Evolutionary conservation across 1,284 basidiomycete species (phyloP), one percentile per base, ranked within the genome.

Genomic region (Cutaneotrichosporon sp.): DNA sequence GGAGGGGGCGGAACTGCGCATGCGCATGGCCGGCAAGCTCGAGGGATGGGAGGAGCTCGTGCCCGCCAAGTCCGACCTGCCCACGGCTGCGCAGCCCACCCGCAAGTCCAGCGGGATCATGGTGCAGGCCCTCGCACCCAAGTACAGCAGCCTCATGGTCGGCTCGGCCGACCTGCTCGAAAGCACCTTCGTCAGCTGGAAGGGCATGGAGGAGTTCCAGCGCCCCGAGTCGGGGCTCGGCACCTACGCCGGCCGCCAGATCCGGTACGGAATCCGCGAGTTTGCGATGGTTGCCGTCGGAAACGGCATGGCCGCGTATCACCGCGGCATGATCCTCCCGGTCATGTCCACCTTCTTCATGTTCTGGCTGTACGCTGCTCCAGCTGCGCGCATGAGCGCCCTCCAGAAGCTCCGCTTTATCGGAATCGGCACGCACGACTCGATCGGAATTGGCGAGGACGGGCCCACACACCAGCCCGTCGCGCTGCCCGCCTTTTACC

Each of bases 271-370:
- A 31, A 63, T 65, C 33, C 52, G 63, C 24, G 63, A 65, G 49
- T 52, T 54, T 29, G 60, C 59, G 17, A 63, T 63, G 61, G 42
- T 54, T 3, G 61, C 50, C 5, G 31, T 57, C 8, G 57, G 39
- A 14, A 63, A 63, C 46, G 61, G 61, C 17, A 24, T 61, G 17
- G 57, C 60, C 0, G 61, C 61, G 10, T 63, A 59, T 47, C 59
- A 63, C 38, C 57, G 52, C 33, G 57, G 57, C 32, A 54, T 57
- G 46, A 57, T 57, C 49, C 25, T 63, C 10, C 61, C 61, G 85
- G 88, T 75, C 87, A 86, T 61, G 86, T 91, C 62, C 20, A 65
- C 63, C 19, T 65, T 65, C 48, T 64, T 65, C 57, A 65, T 65
- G 63, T 65, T 65, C 48, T 62, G 55, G 53, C 49, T 65, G 17